Evolutionary conservation across 345 rosid genomes (phyloP).

Genomic region (Eucalyptus tenuipes): DNA sequence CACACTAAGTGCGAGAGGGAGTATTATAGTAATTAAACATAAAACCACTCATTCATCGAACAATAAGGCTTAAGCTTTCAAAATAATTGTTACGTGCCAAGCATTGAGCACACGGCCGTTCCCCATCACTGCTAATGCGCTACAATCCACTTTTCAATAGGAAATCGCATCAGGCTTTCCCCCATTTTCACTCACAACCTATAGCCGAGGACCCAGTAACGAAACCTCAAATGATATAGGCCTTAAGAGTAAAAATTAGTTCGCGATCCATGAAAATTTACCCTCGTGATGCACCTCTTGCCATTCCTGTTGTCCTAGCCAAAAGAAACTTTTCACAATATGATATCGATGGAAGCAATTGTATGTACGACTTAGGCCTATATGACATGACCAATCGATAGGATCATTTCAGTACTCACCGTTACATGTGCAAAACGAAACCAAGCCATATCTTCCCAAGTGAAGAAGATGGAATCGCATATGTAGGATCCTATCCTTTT

Average conservation of each 20-base stretch:
- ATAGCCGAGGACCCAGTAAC: neutral
- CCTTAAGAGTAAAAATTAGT: neutral
- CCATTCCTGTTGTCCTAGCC: neutral
- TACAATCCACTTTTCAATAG: neutral
- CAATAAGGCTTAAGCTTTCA: too few species aligned
- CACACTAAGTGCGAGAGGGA: too few species aligned
- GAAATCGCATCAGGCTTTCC: neutral
- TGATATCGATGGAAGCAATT: too few species aligned
- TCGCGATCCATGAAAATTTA: neutral
- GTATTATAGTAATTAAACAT: too few species aligned
- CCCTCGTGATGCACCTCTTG: neutral
- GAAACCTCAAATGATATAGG: neutral
- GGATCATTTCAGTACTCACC: too few species aligned
- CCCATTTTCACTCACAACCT: neutral
- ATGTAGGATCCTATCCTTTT: too few species aligned
- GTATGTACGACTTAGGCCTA: too few species aligned
- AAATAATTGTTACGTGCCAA: neutral
- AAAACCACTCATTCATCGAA: too few species aligned
- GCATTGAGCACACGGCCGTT: rapidly evolving
- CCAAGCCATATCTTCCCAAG: too few species aligned
- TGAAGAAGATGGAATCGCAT: neutral
- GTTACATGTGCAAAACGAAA: too few species aligned
- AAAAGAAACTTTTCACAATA: too few species aligned
- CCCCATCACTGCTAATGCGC: neutral
- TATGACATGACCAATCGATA: too few species aligned